Evolutionary conservation across 2,329 filamentous ascomycete genomes (phyloP).

Genomic region (Sclerotinia subarctica): DNA sequence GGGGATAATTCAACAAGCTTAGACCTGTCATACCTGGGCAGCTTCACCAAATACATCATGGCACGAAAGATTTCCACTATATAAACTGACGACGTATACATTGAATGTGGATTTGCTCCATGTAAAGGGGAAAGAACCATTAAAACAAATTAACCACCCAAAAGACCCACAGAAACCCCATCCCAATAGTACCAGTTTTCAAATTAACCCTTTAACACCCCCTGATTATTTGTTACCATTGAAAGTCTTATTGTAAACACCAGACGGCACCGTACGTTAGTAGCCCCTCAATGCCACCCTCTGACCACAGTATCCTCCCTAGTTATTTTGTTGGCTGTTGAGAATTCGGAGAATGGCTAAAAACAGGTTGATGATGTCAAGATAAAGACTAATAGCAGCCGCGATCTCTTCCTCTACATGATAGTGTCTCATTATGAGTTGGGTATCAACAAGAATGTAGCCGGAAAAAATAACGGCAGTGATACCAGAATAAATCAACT

Average conservation of each 20-base stretch:
- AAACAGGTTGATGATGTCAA: slow-evolving; percentile 97
- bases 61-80: background rate
- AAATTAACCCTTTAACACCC: slow-evolving; percentile 8
- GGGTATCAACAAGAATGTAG: slow-evolving; percentile 95
- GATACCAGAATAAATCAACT: slow-evolving; percentile 81
- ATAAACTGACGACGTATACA: background rate
- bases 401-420: slow-evolving; percentile 98
- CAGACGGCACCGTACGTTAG: background rate
- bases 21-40: background rate
- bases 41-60: background rate
- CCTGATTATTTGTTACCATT: background rate
- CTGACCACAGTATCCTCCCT: slow-evolving; percentile 35
- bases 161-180: slow-evolving; percentile 2
- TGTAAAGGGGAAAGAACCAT: background rate
- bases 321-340: slow-evolving; percentile 95
- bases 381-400: slow-evolving; percentile 88
- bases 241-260: background rate
- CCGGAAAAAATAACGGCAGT: slow-evolving; percentile 85
- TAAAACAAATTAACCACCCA: background rate
- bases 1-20: background rate
- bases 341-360: slow-evolving; percentile 87
- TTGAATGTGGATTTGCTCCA: background rate
- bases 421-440: slow-evolving; percentile 91
- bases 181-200: slow-evolving; percentile 1
- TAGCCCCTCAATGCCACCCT: background rate